Conservation (phyloP, 768 basidiomycete species). For the Rhodotorula paludigena region DNA sequence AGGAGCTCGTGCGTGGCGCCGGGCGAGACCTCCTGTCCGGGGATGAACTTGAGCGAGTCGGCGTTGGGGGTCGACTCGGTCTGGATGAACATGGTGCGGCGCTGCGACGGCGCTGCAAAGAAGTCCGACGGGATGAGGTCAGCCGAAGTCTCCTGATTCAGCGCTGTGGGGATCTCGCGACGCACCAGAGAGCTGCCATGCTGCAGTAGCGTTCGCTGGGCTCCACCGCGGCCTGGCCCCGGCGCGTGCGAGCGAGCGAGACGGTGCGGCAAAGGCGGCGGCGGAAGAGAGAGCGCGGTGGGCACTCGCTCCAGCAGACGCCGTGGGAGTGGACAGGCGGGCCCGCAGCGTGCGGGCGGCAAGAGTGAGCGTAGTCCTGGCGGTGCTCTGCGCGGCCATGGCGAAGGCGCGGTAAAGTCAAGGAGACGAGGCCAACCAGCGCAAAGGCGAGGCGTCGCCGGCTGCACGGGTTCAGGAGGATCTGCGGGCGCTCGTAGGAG, state of each 20-base stretch:
- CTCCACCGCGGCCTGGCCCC: background rate
- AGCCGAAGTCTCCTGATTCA: background rate
- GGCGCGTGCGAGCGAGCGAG: background rate
- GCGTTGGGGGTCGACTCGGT: conserved; percentile 96
- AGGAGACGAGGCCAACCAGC: background rate
- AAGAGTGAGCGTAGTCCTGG: background rate
- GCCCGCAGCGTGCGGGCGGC: background rate
- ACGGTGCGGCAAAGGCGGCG: background rate
- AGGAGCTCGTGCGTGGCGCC: conserved; percentile 85
- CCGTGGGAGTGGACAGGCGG: background rate
- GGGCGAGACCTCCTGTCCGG: conserved; percentile 80
- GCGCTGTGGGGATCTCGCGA: background rate
- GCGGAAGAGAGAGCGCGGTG: background rate
- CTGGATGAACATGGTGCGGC: conserved; percentile 76
- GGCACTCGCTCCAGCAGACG: background rate
- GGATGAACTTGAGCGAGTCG: conserved; percentile 96
- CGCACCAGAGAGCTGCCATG: conserved; percentile 5
- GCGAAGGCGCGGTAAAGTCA: background rate
- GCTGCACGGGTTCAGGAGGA: no score
- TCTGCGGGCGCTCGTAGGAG: no score
- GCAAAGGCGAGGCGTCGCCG: no score
- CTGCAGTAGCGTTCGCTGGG: rapidly evolving
- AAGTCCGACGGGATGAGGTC: conserved; percentile 13
- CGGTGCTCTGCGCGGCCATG: background rate
- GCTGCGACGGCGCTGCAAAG: background rate